Conservation (phyloP, 2,329 filamentous ascomycete species). For the Pseudogymnoascus sp. region DNA sequence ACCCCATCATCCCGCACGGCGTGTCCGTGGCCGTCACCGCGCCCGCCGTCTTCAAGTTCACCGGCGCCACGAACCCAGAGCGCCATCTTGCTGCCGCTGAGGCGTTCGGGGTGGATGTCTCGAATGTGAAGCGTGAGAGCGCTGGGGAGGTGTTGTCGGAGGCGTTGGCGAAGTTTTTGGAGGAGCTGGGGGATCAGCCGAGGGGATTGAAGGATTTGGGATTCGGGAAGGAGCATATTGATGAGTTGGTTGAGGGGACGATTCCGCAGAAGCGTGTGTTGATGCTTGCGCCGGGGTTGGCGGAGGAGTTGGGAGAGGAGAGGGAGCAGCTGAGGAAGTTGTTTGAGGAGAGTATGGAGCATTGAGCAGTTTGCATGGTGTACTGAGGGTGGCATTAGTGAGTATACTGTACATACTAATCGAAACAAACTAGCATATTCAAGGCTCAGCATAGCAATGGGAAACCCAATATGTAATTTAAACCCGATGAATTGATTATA, state of each 20-base stretch:
- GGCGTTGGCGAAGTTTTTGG: constrained; percentile 72
- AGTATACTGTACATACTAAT: background rate
- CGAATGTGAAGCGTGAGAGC: constrained; percentile 77
- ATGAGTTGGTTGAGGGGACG: constrained; percentile 83
- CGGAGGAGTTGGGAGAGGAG: constrained; percentile 59
- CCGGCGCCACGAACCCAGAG: constrained; percentile 81
- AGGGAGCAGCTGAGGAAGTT: constrained; percentile 61
- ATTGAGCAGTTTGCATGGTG: constrained; percentile 28
- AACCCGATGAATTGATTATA: background rate
- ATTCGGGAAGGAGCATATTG: constrained; percentile 67
- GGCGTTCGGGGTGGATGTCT: constrained; percentile 82
- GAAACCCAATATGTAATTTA: background rate
- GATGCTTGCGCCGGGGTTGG: constrained; percentile 80
- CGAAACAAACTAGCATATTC: background rate
- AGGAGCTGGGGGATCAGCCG: constrained; percentile 82
- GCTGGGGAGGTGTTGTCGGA: constrained; percentile 84
- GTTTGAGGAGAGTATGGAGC: constrained; percentile 56
- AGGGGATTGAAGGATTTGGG: constrained; percentile 75
- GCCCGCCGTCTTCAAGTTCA: constrained; percentile 90
- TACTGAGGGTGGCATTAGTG: background rate
- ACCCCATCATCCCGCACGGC: constrained; percentile 86
- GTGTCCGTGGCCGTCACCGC: constrained; percentile 92
- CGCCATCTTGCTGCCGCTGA: constrained; percentile 85
- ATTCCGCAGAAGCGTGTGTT: constrained; percentile 85
- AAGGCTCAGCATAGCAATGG: constrained; percentile 2